A percentile compares a stretch with the other conserved stretches of the same genome.
Evolutionary conservation across 75 land plant species (phyloP).

Genomic region (Pinus tabuliformis): DNA sequence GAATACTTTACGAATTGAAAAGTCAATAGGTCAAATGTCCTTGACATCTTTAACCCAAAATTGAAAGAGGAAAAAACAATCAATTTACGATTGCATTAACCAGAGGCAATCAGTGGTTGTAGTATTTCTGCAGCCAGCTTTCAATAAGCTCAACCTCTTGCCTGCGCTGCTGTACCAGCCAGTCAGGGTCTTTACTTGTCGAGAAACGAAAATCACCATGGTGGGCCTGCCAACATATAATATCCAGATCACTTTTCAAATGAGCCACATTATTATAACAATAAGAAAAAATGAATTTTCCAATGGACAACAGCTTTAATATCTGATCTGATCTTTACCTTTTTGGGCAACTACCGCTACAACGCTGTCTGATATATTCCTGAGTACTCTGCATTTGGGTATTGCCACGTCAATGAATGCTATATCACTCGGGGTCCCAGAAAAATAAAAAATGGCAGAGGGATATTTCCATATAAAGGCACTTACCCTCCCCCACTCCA

Average conservation of each 20-base stretch:
- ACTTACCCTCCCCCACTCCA: constrained; percentile 90
- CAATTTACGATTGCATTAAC: too few species aligned
- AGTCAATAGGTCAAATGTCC: too few species aligned
- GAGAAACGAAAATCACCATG: constrained; percentile 61
- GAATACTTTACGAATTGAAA: too few species aligned
- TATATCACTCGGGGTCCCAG: background rate
- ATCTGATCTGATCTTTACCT: constrained; percentile 35
- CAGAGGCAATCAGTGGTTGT: background rate
- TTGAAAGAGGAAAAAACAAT: too few species aligned
- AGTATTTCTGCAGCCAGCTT: constrained; percentile 47
- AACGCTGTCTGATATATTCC: constrained; percentile 61
- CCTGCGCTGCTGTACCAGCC: constrained; percentile 54
- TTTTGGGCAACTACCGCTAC: constrained; percentile 60
- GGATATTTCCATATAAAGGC: background rate
- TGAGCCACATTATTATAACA: background rate
- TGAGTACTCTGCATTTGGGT: constrained; percentile 50
- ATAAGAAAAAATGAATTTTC: background rate
- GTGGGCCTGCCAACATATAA: constrained; percentile 56
- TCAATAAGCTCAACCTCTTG: constrained; percentile 45
- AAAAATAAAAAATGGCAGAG: background rate
- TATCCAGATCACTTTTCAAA: too few species aligned
- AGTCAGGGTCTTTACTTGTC: constrained; percentile 59
- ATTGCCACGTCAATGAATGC: background rate
- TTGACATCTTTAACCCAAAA: too few species aligned
- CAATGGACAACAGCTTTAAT: background rate